Base-by-base conservation (phyloP, 1,284 basidiomycete species). In the Peniophora sp. region DNA sequence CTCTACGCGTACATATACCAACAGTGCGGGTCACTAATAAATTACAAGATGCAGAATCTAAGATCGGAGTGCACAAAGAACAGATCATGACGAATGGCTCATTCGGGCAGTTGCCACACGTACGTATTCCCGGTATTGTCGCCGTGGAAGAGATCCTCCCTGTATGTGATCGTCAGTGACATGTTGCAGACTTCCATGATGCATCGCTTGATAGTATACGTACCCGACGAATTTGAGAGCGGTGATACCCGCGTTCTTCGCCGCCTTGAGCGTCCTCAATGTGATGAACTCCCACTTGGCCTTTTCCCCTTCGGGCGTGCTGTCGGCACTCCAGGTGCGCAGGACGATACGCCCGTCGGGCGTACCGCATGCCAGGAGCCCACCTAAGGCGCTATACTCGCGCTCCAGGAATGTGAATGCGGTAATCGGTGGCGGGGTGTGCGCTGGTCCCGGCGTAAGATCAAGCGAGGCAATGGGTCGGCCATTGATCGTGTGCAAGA, bases 401-500 rank as follows among this genome's bases (percentile, higher is more conserved):
- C 89, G 79, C 61, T 90, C 87, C 55, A 89, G 82, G 68, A 93
- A 92, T 0, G 85, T 79, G 39, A 93, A 61, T 0, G 85, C 80
- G 0, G 82, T 83, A 50, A 70, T 63, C 2, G 61, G 61, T 11
- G 67, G 66, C 45, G 62, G 67, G 2, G 61, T 34, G 17, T 61
- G 55, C 2, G 73, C 69, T 25, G 70, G 68, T 1, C 69, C 70
- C 3, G 73, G 59, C 19, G 69, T 64, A 6, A 91, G 73, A 58
- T 88, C 82, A 22, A 92, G 61, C 14, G 70, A 75, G 0, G 79
- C 80, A 52, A 93, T 84, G 1, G 77, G 78, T 22, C 85, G 75
- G 0, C 78, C 91, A 58, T 94, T 94, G 69, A 94, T 78, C 1
- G 87, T 92, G 65, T 92, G 89, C 11, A 94, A 63, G 61, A 79